Evolutionary conservation across 2,329 filamentous ascomycete genomes (phyloP), one percentile per base, ranked within the genome.

Genomic region (Eutypella sp.): DNA sequence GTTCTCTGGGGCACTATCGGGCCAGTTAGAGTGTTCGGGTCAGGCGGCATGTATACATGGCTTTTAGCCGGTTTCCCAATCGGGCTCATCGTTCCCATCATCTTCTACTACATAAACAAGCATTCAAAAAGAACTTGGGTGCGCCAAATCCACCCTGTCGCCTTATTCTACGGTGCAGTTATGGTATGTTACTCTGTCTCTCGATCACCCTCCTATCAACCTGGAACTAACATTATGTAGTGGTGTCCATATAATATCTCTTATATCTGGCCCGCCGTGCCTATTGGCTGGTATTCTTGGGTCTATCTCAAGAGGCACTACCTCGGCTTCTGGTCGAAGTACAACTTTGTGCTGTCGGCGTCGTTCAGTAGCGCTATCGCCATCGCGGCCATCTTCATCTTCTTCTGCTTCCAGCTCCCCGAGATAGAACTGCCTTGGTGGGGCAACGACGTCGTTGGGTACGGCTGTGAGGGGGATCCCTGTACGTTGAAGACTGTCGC

Each of bases 231-330:
- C n/a, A n/a, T n/a, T n/a, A 8, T 20, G n/a, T 49, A 45, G 8
- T 54, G 50, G 52, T 49, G 51, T 15, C 54, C 56, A 13, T 57
- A 73, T 56, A 78, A 73, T 57, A 63, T 79, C 58, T 65, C 65
- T 11, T 78, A 76, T 53, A 57, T 69, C 31, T 71, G 67, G 65
- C 72, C 71, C 3, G 66, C 69, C 24, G 67, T 78, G 2, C 71
- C 71, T 3, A 63, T 77, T 13, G 73, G 69, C 4, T 73, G 64
- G 59, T 47, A 47, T 27, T 73, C 71, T 4, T 76, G 73, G 71
- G 60, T 75, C 22, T 77, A 47, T 31, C 42, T 57, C 9, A 58
- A 58, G 47, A 39, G 40, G 34, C 50, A 50, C 9, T 58, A 58
- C 42, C 43, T 58, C 13, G 51, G 44, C 15, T 55, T 59, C 42